Evolutionary conservation across 2,329 filamentous ascomycete genomes (phyloP).

Genomic region (Incumbomyces delicatus): DNA sequence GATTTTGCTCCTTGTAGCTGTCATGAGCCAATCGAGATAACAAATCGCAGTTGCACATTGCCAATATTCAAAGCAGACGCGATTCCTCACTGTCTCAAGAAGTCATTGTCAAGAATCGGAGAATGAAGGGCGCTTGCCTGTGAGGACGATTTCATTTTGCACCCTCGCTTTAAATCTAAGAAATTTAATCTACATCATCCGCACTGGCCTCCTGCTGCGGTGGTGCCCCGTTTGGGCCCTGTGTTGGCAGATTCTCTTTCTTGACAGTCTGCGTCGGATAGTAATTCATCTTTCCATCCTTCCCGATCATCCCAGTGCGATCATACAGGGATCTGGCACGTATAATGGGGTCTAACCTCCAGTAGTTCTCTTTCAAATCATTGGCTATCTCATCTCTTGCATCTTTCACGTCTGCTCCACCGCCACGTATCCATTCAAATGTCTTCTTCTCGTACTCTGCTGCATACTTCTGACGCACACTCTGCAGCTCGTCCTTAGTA

Average conservation of each 20-base stretch:
- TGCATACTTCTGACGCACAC: slow-evolving; percentile 55
- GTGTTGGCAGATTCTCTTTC: slow-evolving; percentile 7
- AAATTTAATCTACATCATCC: slow-evolving; percentile 17
- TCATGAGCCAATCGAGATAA: too few species aligned
- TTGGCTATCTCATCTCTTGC: slow-evolving; percentile 54
- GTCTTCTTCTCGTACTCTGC: slow-evolving; percentile 66
- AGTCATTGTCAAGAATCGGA: too few species aligned
- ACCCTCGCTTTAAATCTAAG: too few species aligned
- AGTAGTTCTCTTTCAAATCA: slow-evolving; percentile 65
- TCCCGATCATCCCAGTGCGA: slow-evolving; percentile 60
- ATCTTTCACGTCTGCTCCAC: slow-evolving; percentile 36
- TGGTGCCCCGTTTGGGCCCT: neutral
- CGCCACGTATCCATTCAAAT: slow-evolving; percentile 57
- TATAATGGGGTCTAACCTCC: slow-evolving; percentile 79
- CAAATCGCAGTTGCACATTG: too few species aligned
- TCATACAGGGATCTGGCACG: slow-evolving; percentile 79
- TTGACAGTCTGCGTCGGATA: slow-evolving; percentile 41
- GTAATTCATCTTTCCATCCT: slow-evolving; percentile 60
- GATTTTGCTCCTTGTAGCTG: too few species aligned
- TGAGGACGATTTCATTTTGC: too few species aligned
- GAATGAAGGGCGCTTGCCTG: too few species aligned
- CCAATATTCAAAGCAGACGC: too few species aligned
- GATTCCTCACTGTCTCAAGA: too few species aligned
- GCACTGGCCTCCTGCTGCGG: slow-evolving; percentile 10
- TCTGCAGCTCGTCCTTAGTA: slow-evolving; percentile 54